Base-by-base conservation (phyloP, 169 alveolate genomes). In the Eimeria maxima region DNA sequence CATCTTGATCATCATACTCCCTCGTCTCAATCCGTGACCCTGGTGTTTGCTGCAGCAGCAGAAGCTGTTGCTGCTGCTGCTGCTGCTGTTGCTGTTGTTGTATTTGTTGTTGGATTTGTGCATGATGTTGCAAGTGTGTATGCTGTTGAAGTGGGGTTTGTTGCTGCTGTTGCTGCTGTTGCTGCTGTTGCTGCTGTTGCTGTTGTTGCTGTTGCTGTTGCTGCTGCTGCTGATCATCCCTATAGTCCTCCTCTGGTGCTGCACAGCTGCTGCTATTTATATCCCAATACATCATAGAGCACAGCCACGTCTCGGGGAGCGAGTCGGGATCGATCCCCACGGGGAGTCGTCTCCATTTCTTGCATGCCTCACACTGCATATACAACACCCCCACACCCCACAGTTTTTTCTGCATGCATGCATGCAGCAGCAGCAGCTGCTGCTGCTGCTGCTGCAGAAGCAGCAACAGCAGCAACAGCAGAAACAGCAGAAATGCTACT, bases 291-390 rank as follows among this genome's bases (percentile, higher is more conserved):
- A 20, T 90, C 95, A 90, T 90, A 47, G 95, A 78, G 88, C 95
- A 90, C 20, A 67, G 47, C 95, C 95, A 90, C 29, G 95, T 67
- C 53, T 90, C 95, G 16, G 95, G 95, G 55, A 90, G 76, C 20
- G 50, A 44, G 27, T 90, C 88, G 33, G 95, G 95, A 20, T 90
- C 95, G 71, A 90, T 71, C 63, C 78, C 57, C 53, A 87, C 88
- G 2, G 95, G 95, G 88, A 90, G 57, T 1, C 95, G 95, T 0
- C 95, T 71, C 95, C 95, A 90, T 55, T 90, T 90, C 95, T 71
- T 90, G 20, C 95, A 90, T 20, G 95, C 95, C 73, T 90, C 95
- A 44, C 95, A 90, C 95, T 90, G 95, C 11, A 27, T 4, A 33
- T 4, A 24, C 71, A 44, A n/a, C n/a, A n/a, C n/a, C 55, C 81